phyloP scores from a whole-genome alignment of 2,329 filamentous ascomycete species.

The Ophiostoma pallidulum region DNA sequence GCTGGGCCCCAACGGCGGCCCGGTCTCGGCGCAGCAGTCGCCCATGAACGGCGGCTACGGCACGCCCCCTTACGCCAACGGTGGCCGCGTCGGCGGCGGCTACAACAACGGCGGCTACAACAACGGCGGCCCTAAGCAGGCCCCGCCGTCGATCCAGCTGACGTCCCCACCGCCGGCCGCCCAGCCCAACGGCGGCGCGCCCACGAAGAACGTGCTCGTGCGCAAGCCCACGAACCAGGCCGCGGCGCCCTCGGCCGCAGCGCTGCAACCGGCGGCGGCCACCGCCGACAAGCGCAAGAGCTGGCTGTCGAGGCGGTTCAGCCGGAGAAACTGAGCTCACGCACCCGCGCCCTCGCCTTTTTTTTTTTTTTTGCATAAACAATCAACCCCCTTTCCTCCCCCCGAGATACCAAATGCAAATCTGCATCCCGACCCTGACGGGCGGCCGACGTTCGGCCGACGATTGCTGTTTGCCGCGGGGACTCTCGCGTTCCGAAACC shows the following conservation, averaged over 20 bases:
- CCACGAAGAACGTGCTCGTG: constrained; percentile 7
- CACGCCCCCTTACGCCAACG: background rate
- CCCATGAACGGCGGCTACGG: constrained; percentile 2
- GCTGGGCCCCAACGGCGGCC: constrained; percentile 32
- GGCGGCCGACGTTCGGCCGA: too few species aligned
- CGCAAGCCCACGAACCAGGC: constrained; percentile 26
- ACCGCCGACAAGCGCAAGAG: constrained; percentile 69
- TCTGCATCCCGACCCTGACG: too few species aligned
- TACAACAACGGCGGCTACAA: background rate
- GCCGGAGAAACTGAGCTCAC: constrained; percentile 47
- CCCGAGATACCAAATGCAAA: too few species aligned
- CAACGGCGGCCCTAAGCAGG: constrained; percentile 5
- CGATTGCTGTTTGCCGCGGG: too few species aligned
- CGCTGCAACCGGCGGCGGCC: constrained; percentile 6
- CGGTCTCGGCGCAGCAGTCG: background rate
- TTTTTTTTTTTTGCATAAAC: too few species aligned
- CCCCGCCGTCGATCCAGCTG: constrained; percentile 7
- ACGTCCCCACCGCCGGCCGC: background rate
- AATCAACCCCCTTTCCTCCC: too few species aligned
- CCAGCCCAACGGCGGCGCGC: background rate
- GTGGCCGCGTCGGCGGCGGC: constrained; percentile 1
- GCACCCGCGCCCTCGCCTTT: too few species aligned
- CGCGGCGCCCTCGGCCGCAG: constrained; percentile 19
- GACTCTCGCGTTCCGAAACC: too few species aligned
- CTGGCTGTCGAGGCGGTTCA: constrained; percentile 79